phyloP scores from a whole-genome alignment of 2,329 filamentous ascomycete species.

The Claviceps capensis region DNA sequence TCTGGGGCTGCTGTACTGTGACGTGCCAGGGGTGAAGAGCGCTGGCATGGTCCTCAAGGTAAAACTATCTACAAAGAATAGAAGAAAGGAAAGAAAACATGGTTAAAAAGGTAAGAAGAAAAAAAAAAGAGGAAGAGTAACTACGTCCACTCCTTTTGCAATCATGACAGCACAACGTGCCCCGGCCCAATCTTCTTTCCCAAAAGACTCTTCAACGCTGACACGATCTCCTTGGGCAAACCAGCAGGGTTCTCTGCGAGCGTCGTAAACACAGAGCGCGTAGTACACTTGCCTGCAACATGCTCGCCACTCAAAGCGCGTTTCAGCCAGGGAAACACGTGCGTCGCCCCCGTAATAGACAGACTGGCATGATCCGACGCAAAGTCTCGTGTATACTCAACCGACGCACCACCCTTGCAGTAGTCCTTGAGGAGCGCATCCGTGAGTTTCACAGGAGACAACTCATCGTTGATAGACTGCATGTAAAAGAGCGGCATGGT shows the following conservation, averaged over 20 bases:
- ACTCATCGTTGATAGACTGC: slow-evolving; percentile 1
- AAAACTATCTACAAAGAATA: too few relatives aligned
- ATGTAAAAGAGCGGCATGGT: background rate
- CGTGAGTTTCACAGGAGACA: background rate
- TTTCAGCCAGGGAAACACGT: background rate
- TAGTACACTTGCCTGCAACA: background rate
- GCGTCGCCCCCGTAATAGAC: background rate
- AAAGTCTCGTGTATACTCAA: background rate
- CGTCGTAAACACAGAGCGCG: background rate
- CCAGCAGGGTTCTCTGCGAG: background rate
- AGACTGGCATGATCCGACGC: background rate
- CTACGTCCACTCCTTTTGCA: background rate
- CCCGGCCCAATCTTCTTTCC: background rate
- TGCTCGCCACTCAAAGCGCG: background rate
- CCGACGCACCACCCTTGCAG: slow-evolving; percentile 1
- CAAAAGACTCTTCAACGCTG: background rate
- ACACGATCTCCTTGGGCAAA: background rate
- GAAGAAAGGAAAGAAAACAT: too few relatives aligned
- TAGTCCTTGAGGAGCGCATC: background rate
- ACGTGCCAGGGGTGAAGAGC: too few relatives aligned
- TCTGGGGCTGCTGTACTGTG: too few relatives aligned
- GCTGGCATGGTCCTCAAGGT: too few relatives aligned
- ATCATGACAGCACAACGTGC: background rate
- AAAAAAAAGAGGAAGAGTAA: background rate
- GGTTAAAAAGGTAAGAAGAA: too few relatives aligned